Evolutionary conservation across 1,284 basidiomycete genomes (phyloP).

Genomic region (Chalciporus sp.): DNA sequence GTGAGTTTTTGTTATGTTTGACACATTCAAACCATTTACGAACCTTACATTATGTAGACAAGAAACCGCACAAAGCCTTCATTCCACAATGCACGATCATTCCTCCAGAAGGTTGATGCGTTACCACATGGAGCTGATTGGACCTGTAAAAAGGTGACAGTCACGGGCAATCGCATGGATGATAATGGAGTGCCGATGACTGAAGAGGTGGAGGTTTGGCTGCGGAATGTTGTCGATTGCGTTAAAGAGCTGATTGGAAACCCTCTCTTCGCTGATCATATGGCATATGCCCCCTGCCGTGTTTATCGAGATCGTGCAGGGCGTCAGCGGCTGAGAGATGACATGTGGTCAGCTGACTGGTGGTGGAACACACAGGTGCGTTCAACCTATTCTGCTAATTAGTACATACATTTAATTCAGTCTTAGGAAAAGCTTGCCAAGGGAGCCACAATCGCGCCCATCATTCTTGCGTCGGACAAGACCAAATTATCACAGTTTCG

Average conservation of each 20-base stretch:
- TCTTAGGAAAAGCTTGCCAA: not conserved
- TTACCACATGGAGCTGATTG: constrained; percentile 27
- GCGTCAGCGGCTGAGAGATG: constrained; percentile 8
- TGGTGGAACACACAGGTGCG: constrained; percentile 36
- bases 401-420: too few relatives aligned
- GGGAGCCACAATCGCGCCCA: not conserved
- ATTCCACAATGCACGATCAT: constrained; percentile 22
- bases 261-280: constrained; percentile 9
- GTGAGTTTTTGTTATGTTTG: constrained; percentile 1
- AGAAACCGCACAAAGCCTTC: constrained; percentile 1
- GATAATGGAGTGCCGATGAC: not conserved
- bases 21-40: not conserved
- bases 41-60: not conserved
- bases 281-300: constrained; percentile 23
- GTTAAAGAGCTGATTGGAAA: constrained; percentile 34
- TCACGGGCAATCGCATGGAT: constrained; percentile 18
- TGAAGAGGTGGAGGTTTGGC: constrained; percentile 35
- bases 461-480: constrained; percentile 10
- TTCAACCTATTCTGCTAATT: too few relatives aligned
- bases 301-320: constrained; percentile 13
- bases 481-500: not conserved
- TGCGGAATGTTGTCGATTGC: constrained; percentile 32
- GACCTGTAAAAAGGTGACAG: constrained; percentile 18
- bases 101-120: constrained; percentile 22
- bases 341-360: constrained; percentile 35